These are phyloP conservation scores for Metschnikowia cubensis DNA, from an alignment of 805 yeast genomes.

Conservation along the genomic window DNA sequence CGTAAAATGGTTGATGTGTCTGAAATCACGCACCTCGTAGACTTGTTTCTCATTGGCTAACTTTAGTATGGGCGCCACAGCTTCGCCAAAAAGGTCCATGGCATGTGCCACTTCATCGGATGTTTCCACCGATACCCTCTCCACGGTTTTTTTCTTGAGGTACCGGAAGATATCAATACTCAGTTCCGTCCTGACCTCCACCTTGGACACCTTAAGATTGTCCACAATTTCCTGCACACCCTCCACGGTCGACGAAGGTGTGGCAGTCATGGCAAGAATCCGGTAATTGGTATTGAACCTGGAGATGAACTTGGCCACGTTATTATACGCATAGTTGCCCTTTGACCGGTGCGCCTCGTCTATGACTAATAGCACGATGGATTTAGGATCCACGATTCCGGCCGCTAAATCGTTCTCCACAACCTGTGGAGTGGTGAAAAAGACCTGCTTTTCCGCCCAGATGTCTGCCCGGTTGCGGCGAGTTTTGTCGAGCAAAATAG, in stretches of 20 bases:
- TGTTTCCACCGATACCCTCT: conserved; percentile 52
- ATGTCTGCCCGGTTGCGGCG: conserved; percentile 60
- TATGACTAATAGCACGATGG: conserved; percentile 69
- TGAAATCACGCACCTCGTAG: conserved; percentile 63
- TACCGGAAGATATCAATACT: conserved; percentile 77
- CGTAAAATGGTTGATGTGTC: conserved; percentile 62
- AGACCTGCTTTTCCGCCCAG: conserved; percentile 76
- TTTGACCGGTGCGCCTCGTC: conserved; percentile 97
- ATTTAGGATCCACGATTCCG: conserved; percentile 74
- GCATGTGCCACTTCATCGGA: conserved; percentile 54
- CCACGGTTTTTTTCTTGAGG: conserved; percentile 64
- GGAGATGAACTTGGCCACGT: conserved; percentile 62
- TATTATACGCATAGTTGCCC: conserved; percentile 85
- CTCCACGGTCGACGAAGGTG: conserved; percentile 86
- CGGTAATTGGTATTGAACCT: conserved; percentile 66
- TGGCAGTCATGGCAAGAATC: conserved; percentile 86
- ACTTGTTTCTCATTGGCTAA: conserved; percentile 62
- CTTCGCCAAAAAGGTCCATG: conserved; percentile 53
- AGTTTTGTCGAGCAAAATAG: conserved; percentile 65
- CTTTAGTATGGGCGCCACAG: conserved; percentile 61
- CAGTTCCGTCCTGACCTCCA: conserved; percentile 83
- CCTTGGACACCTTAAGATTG: conserved; percentile 66
- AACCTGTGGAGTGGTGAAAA: conserved; percentile 95
- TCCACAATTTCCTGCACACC: conserved; percentile 83
- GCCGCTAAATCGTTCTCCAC: conserved; percentile 82